These are phyloP conservation scores for Ramichloridium luteum DNA, from an alignment of 2,329 filamentous ascomycete species.

Conservation along the genomic window DNA sequence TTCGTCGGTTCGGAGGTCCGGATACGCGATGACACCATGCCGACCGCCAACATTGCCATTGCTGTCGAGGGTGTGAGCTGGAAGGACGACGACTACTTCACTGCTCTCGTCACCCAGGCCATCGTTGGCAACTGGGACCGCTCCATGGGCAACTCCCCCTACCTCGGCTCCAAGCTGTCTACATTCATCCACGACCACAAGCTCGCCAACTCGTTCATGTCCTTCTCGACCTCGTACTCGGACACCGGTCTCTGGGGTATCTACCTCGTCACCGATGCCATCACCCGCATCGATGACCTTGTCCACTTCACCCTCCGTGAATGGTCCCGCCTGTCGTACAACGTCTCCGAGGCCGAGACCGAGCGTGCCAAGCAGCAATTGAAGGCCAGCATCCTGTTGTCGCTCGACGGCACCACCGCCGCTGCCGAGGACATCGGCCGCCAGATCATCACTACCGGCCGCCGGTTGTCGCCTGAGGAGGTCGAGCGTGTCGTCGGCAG, in stretches of 20 bases:
- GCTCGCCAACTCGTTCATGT: slow-evolving; percentile 99
- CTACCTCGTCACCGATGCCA: slow-evolving; percentile 89
- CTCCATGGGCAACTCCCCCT: slow-evolving; percentile 91
- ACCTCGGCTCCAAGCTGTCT: slow-evolving; percentile 97
- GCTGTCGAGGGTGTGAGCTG: slow-evolving; percentile 99
- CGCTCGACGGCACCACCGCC: slow-evolving; percentile 92
- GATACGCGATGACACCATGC: slow-evolving; percentile 90
- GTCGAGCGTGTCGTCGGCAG: slow-evolving; percentile 82
- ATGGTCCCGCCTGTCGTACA: slow-evolving; percentile 88
- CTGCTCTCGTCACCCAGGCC: slow-evolving; percentile 89
- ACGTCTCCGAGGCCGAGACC: slow-evolving; percentile 78
- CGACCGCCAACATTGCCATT: slow-evolving; percentile 93
- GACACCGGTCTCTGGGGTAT: slow-evolving; percentile 99
- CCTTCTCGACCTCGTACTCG: slow-evolving; percentile 98
- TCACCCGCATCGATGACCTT: slow-evolving; percentile 80
- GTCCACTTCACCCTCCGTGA: slow-evolving; percentile 97
- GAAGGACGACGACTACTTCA: slow-evolving; percentile 99
- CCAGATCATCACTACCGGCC: slow-evolving; percentile 94
- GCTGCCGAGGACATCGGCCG: slow-evolving; percentile 97
- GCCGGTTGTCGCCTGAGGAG: slow-evolving; percentile 80
- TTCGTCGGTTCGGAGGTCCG: slow-evolving; percentile 95
- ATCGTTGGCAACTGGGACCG: slow-evolving; percentile 99
- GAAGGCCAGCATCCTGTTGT: slow-evolving; percentile 94
- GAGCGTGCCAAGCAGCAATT: slow-evolving; percentile 99
- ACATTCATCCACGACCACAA: slow-evolving; percentile 86